Base-by-base conservation (phyloP, 2,329 filamentous ascomycete species). In the Neopestalotiopsis clavispora region DNA sequence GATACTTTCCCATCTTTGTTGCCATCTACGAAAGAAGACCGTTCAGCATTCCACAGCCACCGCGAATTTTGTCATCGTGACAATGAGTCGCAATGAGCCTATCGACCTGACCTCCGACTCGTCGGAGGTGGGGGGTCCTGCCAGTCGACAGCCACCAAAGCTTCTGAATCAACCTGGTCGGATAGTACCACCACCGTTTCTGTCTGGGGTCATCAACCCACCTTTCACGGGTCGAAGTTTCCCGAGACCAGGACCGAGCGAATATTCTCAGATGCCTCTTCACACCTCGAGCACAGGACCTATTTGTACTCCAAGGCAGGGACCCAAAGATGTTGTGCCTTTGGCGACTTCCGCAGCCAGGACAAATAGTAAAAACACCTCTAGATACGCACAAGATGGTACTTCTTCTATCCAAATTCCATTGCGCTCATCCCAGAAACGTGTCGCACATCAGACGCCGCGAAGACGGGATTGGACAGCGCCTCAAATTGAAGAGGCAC, bases 391-490 rank as follows among this genome's bases (percentile, higher is more conserved):
- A 12, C 69, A 70, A 23, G 71, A 74, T 59, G 66, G 66, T 52
- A 71, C 69, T 12, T 59, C 57, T 59, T 23, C 57, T 28, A 10
- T 38, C 10, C 45, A 34, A 40, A 17, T 42, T 40, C 38, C 58
- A 58, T 30, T 59, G 56, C 69, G 71, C 14, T 34, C 70, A 72
- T 60, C 73, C 52, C 74, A 74, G 67, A 79, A 76, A 4, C 76
- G 78, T 3, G 78, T 74, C 68, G 71, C 20, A 17, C 61, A 66
- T 42, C 76, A 78, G 57, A 80, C 79, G 10, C 78, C 80, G 4
- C 78, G 75, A 60, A 76, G 76, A 64, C 57, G 68, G 3, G 81
- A 82, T 2, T 86, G 84, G 82, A 82, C 82, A 2, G 74, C 82
- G 20, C 78, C 80, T 2, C 81, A 82, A 67, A 78, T 88, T n/a